Conservation (phyloP, 805 yeast genomes). For the Saturnispora sekii region DNA sequence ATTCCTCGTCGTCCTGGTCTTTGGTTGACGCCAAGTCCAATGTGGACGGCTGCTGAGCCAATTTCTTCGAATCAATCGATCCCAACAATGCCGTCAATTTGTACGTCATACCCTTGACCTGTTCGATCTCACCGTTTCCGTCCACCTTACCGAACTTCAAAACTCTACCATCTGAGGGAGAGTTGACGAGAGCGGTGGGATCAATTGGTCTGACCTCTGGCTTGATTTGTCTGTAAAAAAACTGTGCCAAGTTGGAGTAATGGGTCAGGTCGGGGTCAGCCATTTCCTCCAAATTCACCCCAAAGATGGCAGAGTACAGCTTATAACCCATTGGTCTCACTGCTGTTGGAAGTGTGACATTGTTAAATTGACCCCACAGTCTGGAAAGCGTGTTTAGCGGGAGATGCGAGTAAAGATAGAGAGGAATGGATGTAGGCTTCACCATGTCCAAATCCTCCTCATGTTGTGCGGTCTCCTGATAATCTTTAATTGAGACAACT, state of each 20-base stretch:
- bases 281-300: slow-evolving; percentile 85
- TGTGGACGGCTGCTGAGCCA: slow-evolving; percentile 44
- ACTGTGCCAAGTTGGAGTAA: slow-evolving; percentile 78
- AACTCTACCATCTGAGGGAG: slow-evolving; percentile 92
- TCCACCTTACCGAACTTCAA: slow-evolving; percentile 68
- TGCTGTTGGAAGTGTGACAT: slow-evolving; percentile 79
- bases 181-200: slow-evolving; percentile 53
- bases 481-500: slow-evolving; percentile 13
- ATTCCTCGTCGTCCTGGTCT: slow-evolving; percentile 12
- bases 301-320: slow-evolving; percentile 71
- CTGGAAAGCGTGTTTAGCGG: slow-evolving; percentile 89
- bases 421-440: slow-evolving; percentile 75
- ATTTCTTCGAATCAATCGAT: slow-evolving; percentile 29
- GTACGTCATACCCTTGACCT: slow-evolving; percentile 93
- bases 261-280: slow-evolving; percentile 67
- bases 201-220: slow-evolving; percentile 75
- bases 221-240: slow-evolving; percentile 74
- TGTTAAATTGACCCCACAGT: slow-evolving; percentile 89
- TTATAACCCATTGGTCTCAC: slow-evolving; percentile 71
- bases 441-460: slow-evolving; percentile 27
- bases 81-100: slow-evolving; percentile 85
- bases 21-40: slow-evolving; percentile 5
- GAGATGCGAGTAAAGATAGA: slow-evolving; percentile 79
- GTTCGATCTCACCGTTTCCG: slow-evolving; percentile 82
- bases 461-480: slow-evolving; percentile 11